A percentile compares a stretch with the other conserved stretches of the same genome.
These are phyloP conservation scores for Xylaria hypoxylon DNA, from an alignment of 2,329 filamentous ascomycete species.

Conservation along the genomic window DNA sequence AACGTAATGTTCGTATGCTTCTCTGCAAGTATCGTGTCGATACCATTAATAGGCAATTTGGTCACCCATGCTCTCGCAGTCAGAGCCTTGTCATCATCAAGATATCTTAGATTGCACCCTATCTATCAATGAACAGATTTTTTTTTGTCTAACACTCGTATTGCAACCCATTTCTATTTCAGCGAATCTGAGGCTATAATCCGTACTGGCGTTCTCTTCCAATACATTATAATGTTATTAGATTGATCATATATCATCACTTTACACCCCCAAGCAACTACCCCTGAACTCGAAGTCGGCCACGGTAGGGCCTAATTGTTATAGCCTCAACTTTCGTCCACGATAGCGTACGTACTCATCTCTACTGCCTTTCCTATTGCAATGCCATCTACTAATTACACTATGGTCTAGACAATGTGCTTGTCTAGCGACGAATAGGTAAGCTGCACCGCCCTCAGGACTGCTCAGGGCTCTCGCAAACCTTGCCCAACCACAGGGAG, in stretches of 20 bases:
- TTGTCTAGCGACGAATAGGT: not conserved
- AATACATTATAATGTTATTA: not conserved
- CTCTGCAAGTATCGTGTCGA: not conserved
- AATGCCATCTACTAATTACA: not conserved
- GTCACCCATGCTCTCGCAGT: not conserved
- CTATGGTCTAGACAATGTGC: not conserved
- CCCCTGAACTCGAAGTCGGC: not conserved
- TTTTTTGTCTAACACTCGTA: not conserved
- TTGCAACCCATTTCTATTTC: not conserved
- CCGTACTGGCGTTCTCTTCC: not conserved
- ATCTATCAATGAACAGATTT: not conserved
- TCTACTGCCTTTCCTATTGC: constrained; percentile 3
- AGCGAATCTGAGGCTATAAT: not conserved
- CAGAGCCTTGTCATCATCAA: not conserved
- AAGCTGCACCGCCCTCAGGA: not conserved
- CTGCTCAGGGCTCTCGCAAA: not conserved
- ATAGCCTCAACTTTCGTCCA: not conserved
- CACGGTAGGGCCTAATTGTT: not conserved
- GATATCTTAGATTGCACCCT: not conserved
- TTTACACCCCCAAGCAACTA: not conserved
- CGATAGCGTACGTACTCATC: constrained; percentile 6
- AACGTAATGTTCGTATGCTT: not conserved
- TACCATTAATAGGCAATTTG: not conserved
- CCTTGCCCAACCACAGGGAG: not conserved
- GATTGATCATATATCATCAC: not conserved